Percentiles rank a stretch among this genome's conserved stretches.
These are phyloP conservation scores for Hymenoscyphus scutula DNA, from an alignment of 2,329 filamentous ascomycete species.

Conservation along the genomic window DNA sequence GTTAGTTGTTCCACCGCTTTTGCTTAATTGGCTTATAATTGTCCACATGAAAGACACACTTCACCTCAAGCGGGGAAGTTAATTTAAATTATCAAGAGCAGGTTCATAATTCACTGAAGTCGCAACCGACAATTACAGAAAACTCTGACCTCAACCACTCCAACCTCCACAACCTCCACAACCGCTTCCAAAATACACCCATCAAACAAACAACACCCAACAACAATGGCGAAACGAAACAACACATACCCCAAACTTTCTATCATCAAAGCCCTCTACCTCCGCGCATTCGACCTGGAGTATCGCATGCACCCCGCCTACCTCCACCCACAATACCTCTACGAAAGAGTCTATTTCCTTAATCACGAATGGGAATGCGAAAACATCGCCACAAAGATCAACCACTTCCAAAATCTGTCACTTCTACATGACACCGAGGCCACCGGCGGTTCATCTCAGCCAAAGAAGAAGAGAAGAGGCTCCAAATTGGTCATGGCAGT, in stretches of 20 bases:
- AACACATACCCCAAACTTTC: background rate
- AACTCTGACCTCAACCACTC: no score
- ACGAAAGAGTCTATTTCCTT: background rate
- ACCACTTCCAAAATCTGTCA: background rate
- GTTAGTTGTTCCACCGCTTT: no score
- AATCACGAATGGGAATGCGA: background rate
- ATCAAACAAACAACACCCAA: background rate
- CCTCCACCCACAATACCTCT: background rate
- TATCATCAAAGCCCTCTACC: background rate
- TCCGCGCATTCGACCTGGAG: background rate
- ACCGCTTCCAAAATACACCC: no score
- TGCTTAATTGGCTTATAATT: no score
- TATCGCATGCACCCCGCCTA: background rate
- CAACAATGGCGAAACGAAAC: background rate
- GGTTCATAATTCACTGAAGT: no score
- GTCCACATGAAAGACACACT: no score
- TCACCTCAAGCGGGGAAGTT: no score
- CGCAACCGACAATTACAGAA: no score
- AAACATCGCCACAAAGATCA: background rate
- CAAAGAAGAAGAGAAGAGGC: background rate
- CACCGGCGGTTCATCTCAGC: background rate
- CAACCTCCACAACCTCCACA: no score
- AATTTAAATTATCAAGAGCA: no score
- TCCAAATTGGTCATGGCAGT: background rate
- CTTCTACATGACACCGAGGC: background rate